Base-by-base conservation (phyloP, 1,139 yeast species). In the Taiozyma sp. region DNA sequence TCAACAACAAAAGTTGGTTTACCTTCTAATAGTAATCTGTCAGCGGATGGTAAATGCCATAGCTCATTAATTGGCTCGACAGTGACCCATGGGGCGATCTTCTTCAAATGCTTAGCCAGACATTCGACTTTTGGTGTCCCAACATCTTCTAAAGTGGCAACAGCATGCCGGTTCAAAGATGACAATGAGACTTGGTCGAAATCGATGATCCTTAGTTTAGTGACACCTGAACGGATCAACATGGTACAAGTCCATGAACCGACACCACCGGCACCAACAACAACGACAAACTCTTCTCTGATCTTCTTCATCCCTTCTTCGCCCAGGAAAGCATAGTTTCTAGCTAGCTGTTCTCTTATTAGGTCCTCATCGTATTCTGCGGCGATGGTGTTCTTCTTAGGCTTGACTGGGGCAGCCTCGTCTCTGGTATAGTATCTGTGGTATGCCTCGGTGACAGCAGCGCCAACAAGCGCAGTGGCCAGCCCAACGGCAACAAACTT, bases 261-360 rank as follows among this genome's bases (percentile, higher is more conserved):
- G 37, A 93, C 99, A 45, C 99, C 99, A 48, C 99, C 99, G 10
- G 93, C 95, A 30, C 99, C 99, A n/a, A 93, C 97, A 19, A 93
- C 87, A 3, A 89, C 85, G 3, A 93, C 80, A 53, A 81, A 77
- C 60, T 89, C 85, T n/a, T 74, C 68, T 51, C 96, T 80, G 22
- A 93, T 79, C 54, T 80, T 81, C n/a, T 70, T 67, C 80, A 89
- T 82, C 1, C 97, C 98, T 21, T 83, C 86, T 47, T 85, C 87
- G 3, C 96, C 90, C 37, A 93, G 73, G 63, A 93, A 93, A 2
- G 96, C 97, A 64, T 88, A 86, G 71, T 91, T 93, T 57, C 99
- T 75, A 0, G 98, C 96, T 43, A 91, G 77, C 66, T 93, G 98
- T 69, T 93, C 99, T 53, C 85, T 79, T 48, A 89, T 83, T 55